Evolutionary conservation across 202 grass and related monocot genomes (phyloP).

Genomic region (Carex arenaria): DNA sequence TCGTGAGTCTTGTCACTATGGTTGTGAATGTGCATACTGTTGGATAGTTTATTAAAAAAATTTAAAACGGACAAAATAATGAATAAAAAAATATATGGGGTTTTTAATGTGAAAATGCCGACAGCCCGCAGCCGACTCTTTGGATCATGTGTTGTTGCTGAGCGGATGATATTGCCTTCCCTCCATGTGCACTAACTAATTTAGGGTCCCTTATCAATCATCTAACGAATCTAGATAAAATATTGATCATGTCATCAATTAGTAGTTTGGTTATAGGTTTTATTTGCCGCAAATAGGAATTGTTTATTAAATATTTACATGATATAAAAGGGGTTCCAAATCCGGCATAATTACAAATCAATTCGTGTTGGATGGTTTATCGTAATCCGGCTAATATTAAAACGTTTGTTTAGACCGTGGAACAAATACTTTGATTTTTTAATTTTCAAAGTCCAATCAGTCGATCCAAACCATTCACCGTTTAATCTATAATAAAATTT

Average conservation of each 20-base stretch:
- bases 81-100: neutral
- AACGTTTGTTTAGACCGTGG: too few species aligned
- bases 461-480: too few species aligned
- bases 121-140: neutral
- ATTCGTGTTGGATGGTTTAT: too few species aligned
- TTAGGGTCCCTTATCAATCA: neutral
- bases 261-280: neutral
- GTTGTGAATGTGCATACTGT: neutral
- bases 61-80: neutral
- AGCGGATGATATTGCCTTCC: neutral
- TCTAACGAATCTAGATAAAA: neutral
- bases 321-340: too few species aligned
- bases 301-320: neutral
- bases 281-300: neutral
- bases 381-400: too few species aligned
- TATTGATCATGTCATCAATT: neutral
- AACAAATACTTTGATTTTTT: too few species aligned
- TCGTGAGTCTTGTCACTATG: too few species aligned
- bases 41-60: neutral
- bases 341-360: too few species aligned
- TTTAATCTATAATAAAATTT: too few species aligned
- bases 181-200: slow-evolving; percentile 7
- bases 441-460: too few species aligned
- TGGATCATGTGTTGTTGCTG: neutral
- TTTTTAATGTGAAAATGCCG: neutral